A percentile compares a stretch with the other conserved stretches of the same genome.
Conservation (phyloP, 257 asterid genomes). For the Solanum appendiculatum region DNA sequence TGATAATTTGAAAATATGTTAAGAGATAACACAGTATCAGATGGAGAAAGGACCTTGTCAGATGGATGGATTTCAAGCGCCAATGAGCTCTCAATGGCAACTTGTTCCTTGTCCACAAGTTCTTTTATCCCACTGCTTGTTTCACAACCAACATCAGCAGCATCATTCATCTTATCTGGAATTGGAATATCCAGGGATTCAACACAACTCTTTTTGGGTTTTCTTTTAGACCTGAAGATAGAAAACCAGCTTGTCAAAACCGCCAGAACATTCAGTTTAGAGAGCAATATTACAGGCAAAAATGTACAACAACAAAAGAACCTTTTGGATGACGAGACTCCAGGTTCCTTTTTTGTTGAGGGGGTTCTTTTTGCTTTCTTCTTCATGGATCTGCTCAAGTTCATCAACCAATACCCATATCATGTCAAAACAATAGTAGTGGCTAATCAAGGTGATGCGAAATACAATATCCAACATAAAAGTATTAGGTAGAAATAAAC, state of each 20-base stretch:
- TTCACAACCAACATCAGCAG: neutral
- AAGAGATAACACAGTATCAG: neutral
- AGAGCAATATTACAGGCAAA: neutral
- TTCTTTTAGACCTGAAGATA: neutral
- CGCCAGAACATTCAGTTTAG: neutral
- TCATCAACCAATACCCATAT: neutral
- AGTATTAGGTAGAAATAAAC: neutral
- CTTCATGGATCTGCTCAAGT: neutral
- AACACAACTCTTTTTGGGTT: neutral
- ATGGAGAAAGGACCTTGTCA: neutral
- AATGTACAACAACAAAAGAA: neutral
- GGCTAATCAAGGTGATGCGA: neutral
- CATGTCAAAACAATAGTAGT: neutral
- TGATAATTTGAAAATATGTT: neutral
- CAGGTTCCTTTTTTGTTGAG: neutral
- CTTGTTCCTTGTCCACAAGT: neutral
- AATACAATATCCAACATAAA: neutral
- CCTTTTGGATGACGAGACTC: neutral
- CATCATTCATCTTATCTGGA: neutral
- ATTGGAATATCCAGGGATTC: neutral
- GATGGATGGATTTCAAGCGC: neutral
- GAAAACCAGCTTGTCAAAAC: neutral
- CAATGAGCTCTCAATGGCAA: neutral
- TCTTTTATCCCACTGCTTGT: neutral
- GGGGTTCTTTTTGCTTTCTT: neutral